phyloP scores from a whole-genome alignment of 768 basidiomycete species.

The Pilatotrama ljubarskyi region DNA sequence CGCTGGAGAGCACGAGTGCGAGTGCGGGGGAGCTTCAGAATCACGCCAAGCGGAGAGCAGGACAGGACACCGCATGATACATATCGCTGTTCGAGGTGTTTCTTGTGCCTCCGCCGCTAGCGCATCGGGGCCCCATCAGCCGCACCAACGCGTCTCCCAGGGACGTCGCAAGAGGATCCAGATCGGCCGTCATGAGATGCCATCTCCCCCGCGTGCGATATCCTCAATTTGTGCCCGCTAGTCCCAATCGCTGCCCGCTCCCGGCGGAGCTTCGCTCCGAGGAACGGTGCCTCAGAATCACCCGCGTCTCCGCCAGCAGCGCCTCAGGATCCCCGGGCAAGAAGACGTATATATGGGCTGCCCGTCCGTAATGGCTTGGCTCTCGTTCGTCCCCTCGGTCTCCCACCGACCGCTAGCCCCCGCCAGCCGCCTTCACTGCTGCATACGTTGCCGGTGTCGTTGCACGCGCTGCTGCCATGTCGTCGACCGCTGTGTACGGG shows the following conservation, averaged over 20 bases:
- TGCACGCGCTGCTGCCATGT: conserved; percentile 8
- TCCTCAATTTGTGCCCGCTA: too few species aligned
- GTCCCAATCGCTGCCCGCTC: not conserved
- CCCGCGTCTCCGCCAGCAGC: not conserved
- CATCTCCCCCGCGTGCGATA: not conserved
- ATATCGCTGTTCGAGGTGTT: too few species aligned
- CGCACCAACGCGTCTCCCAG: not conserved
- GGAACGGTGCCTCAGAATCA: not conserved
- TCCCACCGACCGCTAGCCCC: not conserved
- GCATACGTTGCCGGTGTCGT: not conserved
- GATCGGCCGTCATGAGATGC: conserved; percentile 6
- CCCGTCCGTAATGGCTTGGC: not conserved
- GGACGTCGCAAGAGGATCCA: not conserved
- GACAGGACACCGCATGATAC: not conserved
- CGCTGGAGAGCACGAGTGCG: too few species aligned
- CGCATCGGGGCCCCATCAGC: too few species aligned
- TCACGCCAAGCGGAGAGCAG: not conserved
- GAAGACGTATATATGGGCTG: not conserved
- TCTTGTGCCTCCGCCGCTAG: too few species aligned
- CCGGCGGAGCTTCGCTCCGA: not conserved
- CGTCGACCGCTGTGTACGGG: conserved; percentile 9
- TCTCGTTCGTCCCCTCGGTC: conserved; percentile 1
- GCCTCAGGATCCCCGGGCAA: not conserved
- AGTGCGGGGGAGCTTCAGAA: too few species aligned
- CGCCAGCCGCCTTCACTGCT: conserved; percentile 10